Evolutionary conservation across 2,329 filamentous ascomycete genomes (phyloP), one percentile per base, ranked within the genome.

Genomic region (Capronia americana): DNA sequence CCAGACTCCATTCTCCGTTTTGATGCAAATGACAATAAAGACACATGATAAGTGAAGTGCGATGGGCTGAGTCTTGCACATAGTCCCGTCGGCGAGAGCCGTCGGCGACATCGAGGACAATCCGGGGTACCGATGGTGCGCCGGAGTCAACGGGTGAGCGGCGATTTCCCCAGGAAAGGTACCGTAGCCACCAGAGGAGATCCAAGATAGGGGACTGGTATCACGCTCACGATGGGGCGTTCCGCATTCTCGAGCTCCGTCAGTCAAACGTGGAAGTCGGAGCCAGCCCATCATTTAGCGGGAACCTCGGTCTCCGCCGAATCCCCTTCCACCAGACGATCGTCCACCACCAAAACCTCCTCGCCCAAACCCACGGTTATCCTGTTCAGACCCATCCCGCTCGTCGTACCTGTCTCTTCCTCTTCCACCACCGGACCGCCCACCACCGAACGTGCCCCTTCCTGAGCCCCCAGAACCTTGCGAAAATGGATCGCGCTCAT

Each of bases 401-500:
- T 65, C 63, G 30, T 32, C 58, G 26, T 32, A 54, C 5, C 28
- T 41, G 28, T 57, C 51, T 12, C 63, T 46, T 51, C 53, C 53
- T 17, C 41, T n/a, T 34, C 51, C 41, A 23, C 58, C 51, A 24
- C 14, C 23, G 10, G 38, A 50, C 24, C 66, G 50, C 20, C 48
- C 48, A 51, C 46, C 24, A 34, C 57, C 44, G 11, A 32, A 59
- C 14, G 26, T 23, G 3, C 57, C 44, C 41, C 44, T 32, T 11
- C 57, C 57, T 11, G n/a, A 11, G 53, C 51, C 57, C 1, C 57
- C n/a, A 28, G 60, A 56, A 24, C 61, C 61, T 17, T 59, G 48
- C n/a, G 58, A 59, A 34, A 63, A 65, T 5, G 62, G 56, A 41
- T 51, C 61, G n/a, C 69, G 61, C 17, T 65, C 64, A 24, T 56